Evolutionary conservation across 2,329 filamentous ascomycete genomes (phyloP), one percentile per base, ranked within the genome.

Genomic region (Albifimbria verrucaria): DNA sequence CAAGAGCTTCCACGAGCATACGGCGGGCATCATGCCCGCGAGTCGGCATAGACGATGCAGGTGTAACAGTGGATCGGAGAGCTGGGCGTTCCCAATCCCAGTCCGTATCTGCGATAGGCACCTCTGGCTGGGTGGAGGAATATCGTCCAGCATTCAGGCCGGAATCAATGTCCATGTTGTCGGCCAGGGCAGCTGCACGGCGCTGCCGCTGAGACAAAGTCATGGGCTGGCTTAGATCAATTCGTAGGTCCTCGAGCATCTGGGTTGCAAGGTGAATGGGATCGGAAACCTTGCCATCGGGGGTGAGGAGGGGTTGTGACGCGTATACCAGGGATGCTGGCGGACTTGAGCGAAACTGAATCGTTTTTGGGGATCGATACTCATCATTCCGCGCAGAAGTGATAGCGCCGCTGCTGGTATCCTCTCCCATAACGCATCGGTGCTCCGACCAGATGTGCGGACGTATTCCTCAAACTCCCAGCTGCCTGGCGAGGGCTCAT

Each of bases 391-490:
- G 51, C 93, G 85, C 32, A 99, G 80, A 21, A 99, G 76, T 4
- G 92, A 96, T 25, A 94, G 70, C 2, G 89, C 86, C 20, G 88
- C 84, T 1, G 78, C 52, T 0, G 93, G 92, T 20, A 97, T 73
- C 52, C 87, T 85, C 58, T 84, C 75, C 94, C 94, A 99, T 2
- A 97, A 77, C 52, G 90, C 87, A 67, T 99, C 94, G 2, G 82
- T 83, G 58, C 90, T 93, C 58, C 86, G 85, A n/a, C 92, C 90
- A 50, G 87, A 86, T 2, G 85, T 90, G 54, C 84, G 82, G 41
- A 89, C 77, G 67, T 96, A 99, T 70, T 97, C 92, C 62, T 89
- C 83, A 62, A 89, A 99, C 72, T 99, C 94, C 77, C 90, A 96
- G 68, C 91, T 97, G 53, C 85, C 80, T 32, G 82, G 75, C 3